Percentiles rank a stretch among this genome's conserved stretches.
Conservation (phyloP, 2,329 filamentous ascomycete genomes). For the Lachnellula arida region DNA sequence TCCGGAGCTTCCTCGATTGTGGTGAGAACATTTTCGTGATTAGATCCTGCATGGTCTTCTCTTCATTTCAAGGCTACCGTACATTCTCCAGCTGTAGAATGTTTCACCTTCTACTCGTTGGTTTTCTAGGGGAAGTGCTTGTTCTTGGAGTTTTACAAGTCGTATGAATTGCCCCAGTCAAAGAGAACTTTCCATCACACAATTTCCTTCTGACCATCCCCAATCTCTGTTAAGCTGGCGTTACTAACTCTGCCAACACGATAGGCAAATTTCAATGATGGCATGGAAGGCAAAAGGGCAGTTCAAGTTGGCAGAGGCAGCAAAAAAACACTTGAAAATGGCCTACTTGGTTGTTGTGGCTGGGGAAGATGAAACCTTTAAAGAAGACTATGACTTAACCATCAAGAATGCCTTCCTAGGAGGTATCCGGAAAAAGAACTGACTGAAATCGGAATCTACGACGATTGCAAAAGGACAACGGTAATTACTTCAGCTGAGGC, state of each 20-base stretch:
- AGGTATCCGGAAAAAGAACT: too few species aligned
- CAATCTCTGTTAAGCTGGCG: too few species aligned
- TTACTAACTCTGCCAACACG: neutral
- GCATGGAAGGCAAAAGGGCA: neutral
- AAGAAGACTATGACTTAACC: neutral
- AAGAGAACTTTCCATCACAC: too few species aligned
- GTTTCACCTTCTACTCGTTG: too few species aligned
- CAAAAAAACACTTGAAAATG: neutral
- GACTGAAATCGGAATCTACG: too few species aligned
- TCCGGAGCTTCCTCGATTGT: neutral
- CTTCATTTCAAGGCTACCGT: neutral
- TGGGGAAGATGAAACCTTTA: neutral
- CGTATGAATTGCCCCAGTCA: too few species aligned
- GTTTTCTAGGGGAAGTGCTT: neutral
- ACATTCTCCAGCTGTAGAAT: too few species aligned
- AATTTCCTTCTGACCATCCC: too few species aligned
- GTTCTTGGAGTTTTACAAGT: neutral
- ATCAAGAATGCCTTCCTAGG: too few species aligned
- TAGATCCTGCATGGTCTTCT: neutral
- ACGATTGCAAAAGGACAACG: too few species aligned
- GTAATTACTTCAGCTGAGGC: too few species aligned
- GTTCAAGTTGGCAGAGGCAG: neutral
- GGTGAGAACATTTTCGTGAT: neutral
- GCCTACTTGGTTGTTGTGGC: neutral
- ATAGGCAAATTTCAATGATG: neutral